Conservation (phyloP, 371 early-diverging fungal species). For the Hamiltosporidium tvaerminnensis region DNA sequence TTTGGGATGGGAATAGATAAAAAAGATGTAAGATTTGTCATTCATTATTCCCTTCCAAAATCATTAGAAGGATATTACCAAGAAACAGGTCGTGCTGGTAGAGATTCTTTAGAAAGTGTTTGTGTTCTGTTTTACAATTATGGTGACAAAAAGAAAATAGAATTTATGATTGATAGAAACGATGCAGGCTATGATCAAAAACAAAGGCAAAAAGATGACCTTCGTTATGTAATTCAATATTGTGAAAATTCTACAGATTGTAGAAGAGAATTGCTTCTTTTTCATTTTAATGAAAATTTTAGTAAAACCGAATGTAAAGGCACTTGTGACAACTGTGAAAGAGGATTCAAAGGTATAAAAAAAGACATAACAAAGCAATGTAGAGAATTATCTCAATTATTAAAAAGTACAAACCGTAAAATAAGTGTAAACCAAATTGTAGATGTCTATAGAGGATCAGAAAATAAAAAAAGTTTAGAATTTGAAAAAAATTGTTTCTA, state of each 20-base stretch:
- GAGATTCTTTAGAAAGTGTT: slow-evolving; percentile 70
- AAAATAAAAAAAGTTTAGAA: slow-evolving; percentile 20
- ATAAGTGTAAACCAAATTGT: slow-evolving; percentile 25
- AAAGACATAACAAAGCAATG: slow-evolving; percentile 38
- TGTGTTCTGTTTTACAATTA: slow-evolving; percentile 75
- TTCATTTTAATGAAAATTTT: slow-evolving; percentile 82
- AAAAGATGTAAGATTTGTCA: slow-evolving; percentile 87
- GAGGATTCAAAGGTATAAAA: slow-evolving; percentile 4
- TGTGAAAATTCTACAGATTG: slow-evolving; percentile 85
- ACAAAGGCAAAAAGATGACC: slow-evolving; percentile 64
- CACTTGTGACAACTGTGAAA: slow-evolving; percentile 80
- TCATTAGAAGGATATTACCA: slow-evolving; percentile 96
- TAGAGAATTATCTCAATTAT: slow-evolving; percentile 18
- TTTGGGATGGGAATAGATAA: slow-evolving; percentile 97
- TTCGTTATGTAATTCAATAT: slow-evolving; percentile 69
- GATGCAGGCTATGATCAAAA: slow-evolving; percentile 68
- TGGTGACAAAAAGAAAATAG: slow-evolving; percentile 61
- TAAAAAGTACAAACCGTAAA: slow-evolving; percentile 12
- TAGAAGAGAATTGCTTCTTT: slow-evolving; percentile 63
- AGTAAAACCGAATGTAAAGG: slow-evolving; percentile 57
- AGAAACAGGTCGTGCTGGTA: slow-evolving; percentile 92
- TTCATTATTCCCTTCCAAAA: slow-evolving; percentile 81
- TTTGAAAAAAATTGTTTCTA: neutral
- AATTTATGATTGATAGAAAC: slow-evolving; percentile 65
- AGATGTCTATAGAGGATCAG: slow-evolving; percentile 31